These are phyloP conservation scores for Naganishia liquefaciens DNA, from an alignment of 1,284 basidiomycete species.

Conservation along the genomic window DNA sequence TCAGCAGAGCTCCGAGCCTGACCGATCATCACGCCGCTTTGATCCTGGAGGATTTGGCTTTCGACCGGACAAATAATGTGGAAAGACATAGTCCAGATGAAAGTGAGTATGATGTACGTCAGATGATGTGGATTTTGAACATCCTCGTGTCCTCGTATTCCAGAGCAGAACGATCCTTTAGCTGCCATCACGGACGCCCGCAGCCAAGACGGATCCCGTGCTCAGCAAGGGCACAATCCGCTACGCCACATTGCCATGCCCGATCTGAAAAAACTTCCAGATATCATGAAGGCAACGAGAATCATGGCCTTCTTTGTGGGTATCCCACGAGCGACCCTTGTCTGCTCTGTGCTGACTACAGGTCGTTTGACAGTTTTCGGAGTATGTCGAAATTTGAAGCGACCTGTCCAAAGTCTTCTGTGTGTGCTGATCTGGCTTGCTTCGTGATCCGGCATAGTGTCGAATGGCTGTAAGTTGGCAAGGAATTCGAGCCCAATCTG, in stretches of 20 bases:
- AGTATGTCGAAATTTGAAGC: background rate
- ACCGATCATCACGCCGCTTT: slow-evolving; percentile 26
- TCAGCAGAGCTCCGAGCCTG: slow-evolving; percentile 15
- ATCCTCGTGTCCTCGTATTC: background rate
- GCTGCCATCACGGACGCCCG: background rate
- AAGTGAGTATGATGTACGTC: background rate
- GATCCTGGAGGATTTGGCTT: slow-evolving; percentile 20
- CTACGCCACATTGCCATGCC: background rate
- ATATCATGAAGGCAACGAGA: background rate
- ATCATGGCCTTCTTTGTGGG: slow-evolving; percentile 22
- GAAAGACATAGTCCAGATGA: slow-evolving; percentile 16
- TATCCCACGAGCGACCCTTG: background rate
- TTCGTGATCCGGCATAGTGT: background rate
- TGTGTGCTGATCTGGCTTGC: background rate
- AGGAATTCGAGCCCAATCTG: too few species aligned
- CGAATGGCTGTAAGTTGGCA: slow-evolving; percentile 16
- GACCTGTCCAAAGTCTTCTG: background rate
- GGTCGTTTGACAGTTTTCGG: background rate
- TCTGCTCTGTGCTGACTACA: too few species aligned
- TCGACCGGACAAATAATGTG: slow-evolving; percentile 23
- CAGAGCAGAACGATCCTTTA: background rate
- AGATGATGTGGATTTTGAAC: background rate
- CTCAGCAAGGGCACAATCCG: background rate
- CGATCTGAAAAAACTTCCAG: slow-evolving; percentile 8
- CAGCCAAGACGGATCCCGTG: background rate